Percentiles rank a stretch among this genome's conserved stretches.
phyloP scores from a whole-genome alignment of 805 yeast genomes.

The Metschnikowia picachoensis region DNA sequence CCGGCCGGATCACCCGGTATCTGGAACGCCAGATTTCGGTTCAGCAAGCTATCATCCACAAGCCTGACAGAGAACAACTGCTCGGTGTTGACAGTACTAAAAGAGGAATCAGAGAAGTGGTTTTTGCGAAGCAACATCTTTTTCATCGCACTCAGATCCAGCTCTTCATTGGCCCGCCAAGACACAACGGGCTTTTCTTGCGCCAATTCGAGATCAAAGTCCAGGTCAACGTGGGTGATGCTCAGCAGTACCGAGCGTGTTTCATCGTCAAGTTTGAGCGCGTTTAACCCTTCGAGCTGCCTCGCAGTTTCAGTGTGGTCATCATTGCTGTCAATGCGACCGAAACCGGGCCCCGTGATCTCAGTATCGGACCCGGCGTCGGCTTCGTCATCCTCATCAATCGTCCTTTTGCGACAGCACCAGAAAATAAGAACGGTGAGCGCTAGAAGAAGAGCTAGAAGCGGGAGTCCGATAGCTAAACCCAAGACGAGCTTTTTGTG shows the following conservation, averaged over 20 bases:
- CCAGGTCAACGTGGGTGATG: constrained; percentile 48
- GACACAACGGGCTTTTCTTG: constrained; percentile 38
- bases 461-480: constrained; percentile 82
- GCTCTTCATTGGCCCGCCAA: constrained; percentile 39
- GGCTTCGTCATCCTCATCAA: constrained; percentile 11
- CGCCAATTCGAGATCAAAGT: constrained; percentile 30
- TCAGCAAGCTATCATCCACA: constrained; percentile 50
- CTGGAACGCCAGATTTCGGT: constrained; percentile 26
- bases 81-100: constrained; percentile 82
- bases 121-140: constrained; percentile 13
- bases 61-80: constrained; percentile 76
- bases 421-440: constrained; percentile 46
- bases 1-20: not conserved
- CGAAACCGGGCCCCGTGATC: constrained; percentile 35
- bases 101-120: constrained; percentile 53
- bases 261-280: constrained; percentile 45
- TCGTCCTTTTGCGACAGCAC: constrained; percentile 44
- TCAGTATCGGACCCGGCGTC: constrained; percentile 1
- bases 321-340: constrained; percentile 24
- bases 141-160: constrained; percentile 24
- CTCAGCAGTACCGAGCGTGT: constrained; percentile 42
- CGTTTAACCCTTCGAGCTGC: constrained; percentile 48
- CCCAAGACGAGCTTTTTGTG: constrained; percentile 76
- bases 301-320: constrained; percentile 26
- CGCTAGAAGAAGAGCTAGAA: constrained; percentile 47